Conservation (phyloP, 176 grass and related monocot genomes). For the Avena atlantica region DNA sequence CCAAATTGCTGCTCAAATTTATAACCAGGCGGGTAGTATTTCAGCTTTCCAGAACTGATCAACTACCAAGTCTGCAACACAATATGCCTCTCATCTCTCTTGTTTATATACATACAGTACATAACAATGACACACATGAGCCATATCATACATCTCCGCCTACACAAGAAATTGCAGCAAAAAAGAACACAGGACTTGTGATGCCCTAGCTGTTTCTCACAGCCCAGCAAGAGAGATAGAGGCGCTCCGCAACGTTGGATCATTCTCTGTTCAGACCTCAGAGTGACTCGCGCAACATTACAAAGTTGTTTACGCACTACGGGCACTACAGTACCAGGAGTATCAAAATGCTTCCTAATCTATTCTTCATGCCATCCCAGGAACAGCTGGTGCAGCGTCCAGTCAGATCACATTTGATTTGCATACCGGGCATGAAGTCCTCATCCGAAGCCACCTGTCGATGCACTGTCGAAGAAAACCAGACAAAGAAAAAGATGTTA, state of each 20-base stretch:
- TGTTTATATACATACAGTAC: neutral
- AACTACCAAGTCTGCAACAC: neutral
- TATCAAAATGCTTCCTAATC: neutral
- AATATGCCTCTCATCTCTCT: neutral
- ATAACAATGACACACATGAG: neutral
- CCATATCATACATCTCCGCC: neutral
- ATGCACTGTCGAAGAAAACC: slow-evolving; percentile 70
- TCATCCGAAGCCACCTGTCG: slow-evolving; percentile 82
- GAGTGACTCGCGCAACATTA: slow-evolving; percentile 24
- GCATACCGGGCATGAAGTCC: slow-evolving; percentile 74
- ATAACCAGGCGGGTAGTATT: too few species aligned
- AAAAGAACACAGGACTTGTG: neutral
- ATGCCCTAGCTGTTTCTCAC: neutral
- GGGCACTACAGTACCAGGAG: neutral
- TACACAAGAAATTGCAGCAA: slow-evolving; percentile 8
- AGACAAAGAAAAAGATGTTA: slow-evolving; percentile 22
- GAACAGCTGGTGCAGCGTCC: neutral
- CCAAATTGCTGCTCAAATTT: neutral
- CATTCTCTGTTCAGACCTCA: neutral
- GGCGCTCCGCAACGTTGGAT: neutral
- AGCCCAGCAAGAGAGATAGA: neutral
- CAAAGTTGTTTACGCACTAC: neutral
- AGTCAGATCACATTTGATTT: slow-evolving; percentile 61
- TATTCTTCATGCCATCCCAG: slow-evolving; percentile 17
- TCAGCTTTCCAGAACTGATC: neutral